Conservation (phyloP, 805 yeast genomes). For the Debaryomyces tyrocola region DNA sequence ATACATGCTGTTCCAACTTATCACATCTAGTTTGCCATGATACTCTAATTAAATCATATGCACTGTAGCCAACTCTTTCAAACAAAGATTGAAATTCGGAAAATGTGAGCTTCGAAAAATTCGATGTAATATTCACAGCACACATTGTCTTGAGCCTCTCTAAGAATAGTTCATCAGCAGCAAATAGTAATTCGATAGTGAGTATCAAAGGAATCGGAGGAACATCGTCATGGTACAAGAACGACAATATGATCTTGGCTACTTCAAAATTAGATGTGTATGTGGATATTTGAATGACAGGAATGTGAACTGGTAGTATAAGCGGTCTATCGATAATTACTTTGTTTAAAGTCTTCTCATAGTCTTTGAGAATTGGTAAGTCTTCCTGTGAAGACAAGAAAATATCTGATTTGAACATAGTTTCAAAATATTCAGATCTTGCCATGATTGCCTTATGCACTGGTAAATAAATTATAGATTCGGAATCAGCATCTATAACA, state of each 20-base stretch:
- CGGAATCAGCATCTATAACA: conserved; percentile 28
- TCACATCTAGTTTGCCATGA: conserved; percentile 70
- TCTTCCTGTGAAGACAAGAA: conserved; percentile 16
- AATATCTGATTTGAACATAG: conserved; percentile 55
- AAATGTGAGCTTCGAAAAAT: conserved; percentile 17
- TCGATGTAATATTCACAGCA: conserved; percentile 46
- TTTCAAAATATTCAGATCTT: conserved; percentile 62
- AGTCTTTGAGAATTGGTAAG: conserved; percentile 12
- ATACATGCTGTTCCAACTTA: conserved; percentile 62
- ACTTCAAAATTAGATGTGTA: conserved; percentile 21
- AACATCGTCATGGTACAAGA: conserved; percentile 60
- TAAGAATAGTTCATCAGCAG: conserved; percentile 59
- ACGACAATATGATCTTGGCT: conserved; percentile 53
- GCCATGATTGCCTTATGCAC: conserved; percentile 60
- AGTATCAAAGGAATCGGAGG: conserved; percentile 44
- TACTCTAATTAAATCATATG: conserved; percentile 58
- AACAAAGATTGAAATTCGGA: conserved; percentile 18
- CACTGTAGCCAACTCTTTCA: conserved; percentile 30
- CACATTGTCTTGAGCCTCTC: conserved; percentile 69
- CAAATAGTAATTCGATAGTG: conserved; percentile 56
- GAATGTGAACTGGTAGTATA: conserved; percentile 7
- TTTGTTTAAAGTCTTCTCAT: conserved; percentile 2
- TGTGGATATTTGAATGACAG: conserved; percentile 12
- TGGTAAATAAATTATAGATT: conserved; percentile 49
- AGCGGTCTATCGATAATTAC: conserved; percentile 14